Conservation (phyloP, 1,284 basidiomycete species). For the Heterobasidion irregulare region DNA sequence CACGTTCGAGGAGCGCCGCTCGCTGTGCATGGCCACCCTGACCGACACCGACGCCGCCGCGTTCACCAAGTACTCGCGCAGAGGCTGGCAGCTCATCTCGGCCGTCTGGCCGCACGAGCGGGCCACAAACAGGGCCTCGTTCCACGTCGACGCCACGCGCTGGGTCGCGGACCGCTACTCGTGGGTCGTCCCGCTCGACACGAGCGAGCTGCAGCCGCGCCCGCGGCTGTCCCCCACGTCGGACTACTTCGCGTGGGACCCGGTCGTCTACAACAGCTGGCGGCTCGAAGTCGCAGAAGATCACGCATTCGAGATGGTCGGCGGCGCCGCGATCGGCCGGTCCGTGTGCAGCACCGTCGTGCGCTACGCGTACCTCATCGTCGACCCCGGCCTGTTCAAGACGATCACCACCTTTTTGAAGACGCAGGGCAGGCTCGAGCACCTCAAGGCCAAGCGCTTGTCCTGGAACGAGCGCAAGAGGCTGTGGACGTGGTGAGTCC, state of each 20-base stretch:
- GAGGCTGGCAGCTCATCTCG: constrained; percentile 18
- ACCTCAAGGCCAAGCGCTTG: neutral
- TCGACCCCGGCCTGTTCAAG: neutral
- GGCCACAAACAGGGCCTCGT: neutral
- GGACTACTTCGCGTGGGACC: neutral
- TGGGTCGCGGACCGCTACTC: neutral
- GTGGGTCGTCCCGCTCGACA: neutral
- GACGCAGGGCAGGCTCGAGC: neutral
- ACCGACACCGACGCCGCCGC: neutral
- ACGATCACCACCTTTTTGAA: neutral
- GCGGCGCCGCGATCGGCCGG: neutral
- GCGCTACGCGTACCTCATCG: neutral
- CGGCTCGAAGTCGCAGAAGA: too few species aligned
- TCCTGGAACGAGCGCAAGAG: neutral
- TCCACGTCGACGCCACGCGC: neutral
- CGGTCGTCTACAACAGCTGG: neutral
- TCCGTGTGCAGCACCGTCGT: neutral
- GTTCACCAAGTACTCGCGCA: constrained; percentile 17
- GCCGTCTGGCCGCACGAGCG: neutral
- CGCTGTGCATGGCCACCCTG: neutral
- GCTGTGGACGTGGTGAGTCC: neutral
- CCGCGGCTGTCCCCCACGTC: neutral
- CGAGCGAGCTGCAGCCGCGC: neutral
- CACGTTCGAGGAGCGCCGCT: constrained; percentile 11
- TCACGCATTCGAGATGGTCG: neutral